These are phyloP conservation scores for Saturnispora saitoi DNA, from an alignment of 805 yeast genomes.

Conservation along the genomic window DNA sequence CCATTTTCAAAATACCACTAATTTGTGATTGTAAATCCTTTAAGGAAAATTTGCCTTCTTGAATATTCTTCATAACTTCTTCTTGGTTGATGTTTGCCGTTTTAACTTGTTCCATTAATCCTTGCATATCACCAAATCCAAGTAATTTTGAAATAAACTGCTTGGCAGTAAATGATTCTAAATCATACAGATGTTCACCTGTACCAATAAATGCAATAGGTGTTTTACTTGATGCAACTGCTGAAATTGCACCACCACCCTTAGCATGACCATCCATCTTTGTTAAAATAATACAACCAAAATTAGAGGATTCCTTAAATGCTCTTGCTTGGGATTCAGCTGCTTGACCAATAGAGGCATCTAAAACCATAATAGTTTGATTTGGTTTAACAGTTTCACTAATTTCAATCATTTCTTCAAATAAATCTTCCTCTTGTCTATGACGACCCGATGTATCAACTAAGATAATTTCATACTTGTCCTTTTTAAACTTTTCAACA, in stretches of 20 bases:
- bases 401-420: conserved; percentile 91
- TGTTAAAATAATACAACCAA: conserved; percentile 91
- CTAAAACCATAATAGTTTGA: conserved; percentile 95
- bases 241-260: conserved; percentile 99
- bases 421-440: conserved; percentile 85
- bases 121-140: conserved; percentile 94
- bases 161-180: conserved; percentile 84
- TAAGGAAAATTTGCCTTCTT: conserved; percentile 89
- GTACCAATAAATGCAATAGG: conserved; percentile 97
- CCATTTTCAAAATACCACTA: conserved; percentile 94
- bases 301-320: conserved; percentile 84
- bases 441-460: conserved; percentile 99
- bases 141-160: conserved; percentile 84
- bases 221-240: conserved; percentile 93
- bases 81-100: conserved; percentile 81
- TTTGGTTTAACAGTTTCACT: conserved; percentile 83
- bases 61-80: conserved; percentile 83
- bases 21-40: conserved; percentile 89
- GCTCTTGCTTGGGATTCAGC: conserved; percentile 94
- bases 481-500: conserved; percentile 83
- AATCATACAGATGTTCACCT: conserved; percentile 92
- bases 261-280: conserved; percentile 98
- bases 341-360: conserved; percentile 97
- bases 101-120: conserved; percentile 88
- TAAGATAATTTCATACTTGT: conserved; percentile 84